These are phyloP conservation scores for Paramecium sonneborni DNA, from an alignment of 73 alveolate species.

Conservation along the genomic window DNA sequence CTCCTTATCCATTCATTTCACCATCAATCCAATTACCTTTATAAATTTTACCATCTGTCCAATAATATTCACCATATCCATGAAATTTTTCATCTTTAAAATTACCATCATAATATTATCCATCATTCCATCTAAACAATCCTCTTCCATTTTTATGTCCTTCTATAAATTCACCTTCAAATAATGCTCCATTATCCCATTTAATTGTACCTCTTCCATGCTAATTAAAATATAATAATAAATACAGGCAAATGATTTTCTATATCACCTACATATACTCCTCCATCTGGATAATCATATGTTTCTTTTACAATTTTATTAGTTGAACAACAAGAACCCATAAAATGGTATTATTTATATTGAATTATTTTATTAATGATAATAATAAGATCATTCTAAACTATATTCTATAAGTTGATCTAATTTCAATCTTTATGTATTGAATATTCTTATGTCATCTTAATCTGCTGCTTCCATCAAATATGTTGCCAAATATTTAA, in stretches of 20 bases:
- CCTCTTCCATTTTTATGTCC: slow-evolving; percentile 73
- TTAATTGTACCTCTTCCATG: slow-evolving; percentile 72
- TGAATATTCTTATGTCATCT: slow-evolving; percentile 63
- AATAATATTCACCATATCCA: slow-evolving; percentile 63
- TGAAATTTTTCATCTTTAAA: slow-evolving; percentile 52
- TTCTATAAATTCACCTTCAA: slow-evolving; percentile 76
- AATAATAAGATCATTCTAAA: slow-evolving; percentile 39
- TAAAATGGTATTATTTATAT: not conserved
- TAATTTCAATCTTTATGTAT: slow-evolving; percentile 48
- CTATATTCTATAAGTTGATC: slow-evolving; percentile 55
- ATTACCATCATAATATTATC: slow-evolving; percentile 55
- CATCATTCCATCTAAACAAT: slow-evolving; percentile 51
- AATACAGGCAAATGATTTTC: slow-evolving; percentile 12
- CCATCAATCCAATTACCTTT: slow-evolving; percentile 52
- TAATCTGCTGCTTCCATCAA: slow-evolving; percentile 67
- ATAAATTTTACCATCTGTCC: slow-evolving; percentile 81
- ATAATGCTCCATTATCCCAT: slow-evolving; percentile 79
- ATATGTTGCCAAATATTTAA: slow-evolving; percentile 77
- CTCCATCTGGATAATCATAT: slow-evolving; percentile 69
- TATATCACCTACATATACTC: slow-evolving; percentile 21
- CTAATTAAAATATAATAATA: not conserved
- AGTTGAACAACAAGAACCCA: slow-evolving; percentile 25
- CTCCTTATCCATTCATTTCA: slow-evolving; percentile 56
- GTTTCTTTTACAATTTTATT: slow-evolving; percentile 65
- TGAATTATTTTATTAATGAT: not conserved